Percentiles rank a stretch among this genome's conserved stretches.
Conservation (phyloP, 1,284 basidiomycete species). For the Sparassis latifolia region DNA sequence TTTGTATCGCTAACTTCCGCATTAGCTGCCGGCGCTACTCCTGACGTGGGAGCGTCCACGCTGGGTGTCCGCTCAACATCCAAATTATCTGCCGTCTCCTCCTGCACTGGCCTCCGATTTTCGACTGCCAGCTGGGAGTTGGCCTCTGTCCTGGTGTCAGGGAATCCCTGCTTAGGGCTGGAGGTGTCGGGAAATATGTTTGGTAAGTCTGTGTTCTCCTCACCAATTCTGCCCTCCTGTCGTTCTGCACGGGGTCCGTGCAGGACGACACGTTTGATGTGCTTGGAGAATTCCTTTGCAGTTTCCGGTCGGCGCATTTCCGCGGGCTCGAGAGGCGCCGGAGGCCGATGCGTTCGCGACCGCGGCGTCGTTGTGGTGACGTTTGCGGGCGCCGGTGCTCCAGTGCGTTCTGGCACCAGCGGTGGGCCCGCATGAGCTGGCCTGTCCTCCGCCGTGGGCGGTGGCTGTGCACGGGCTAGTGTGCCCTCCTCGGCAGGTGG, state of each 20-base stretch:
- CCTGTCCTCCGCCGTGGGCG: too few species aligned
- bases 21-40: not conserved
- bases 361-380: too few species aligned
- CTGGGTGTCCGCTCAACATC: not conserved
- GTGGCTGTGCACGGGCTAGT: too few species aligned
- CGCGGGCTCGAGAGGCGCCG: not conserved
- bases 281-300: not conserved
- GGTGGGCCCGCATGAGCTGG: too few species aligned
- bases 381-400: too few species aligned
- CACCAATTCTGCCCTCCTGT: slow-evolving; percentile 1
- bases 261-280: slow-evolving; percentile 1
- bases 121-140: not conserved
- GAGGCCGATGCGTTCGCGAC: too few species aligned
- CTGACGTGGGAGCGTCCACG: not conserved
- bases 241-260: slow-evolving; percentile 1
- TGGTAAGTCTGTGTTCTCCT: not conserved
- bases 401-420: too few species aligned
- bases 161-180: not conserved
- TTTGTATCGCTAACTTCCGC: not conserved
- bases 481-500: too few species aligned
- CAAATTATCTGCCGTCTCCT: not conserved
- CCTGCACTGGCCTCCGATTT: not conserved
- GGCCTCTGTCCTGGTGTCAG: not conserved
- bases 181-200: not conserved
- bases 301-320: slow-evolving; percentile 1